phyloP scores from a whole-genome alignment of 31 red algal species.

The Endocladia muricata region DNA sequence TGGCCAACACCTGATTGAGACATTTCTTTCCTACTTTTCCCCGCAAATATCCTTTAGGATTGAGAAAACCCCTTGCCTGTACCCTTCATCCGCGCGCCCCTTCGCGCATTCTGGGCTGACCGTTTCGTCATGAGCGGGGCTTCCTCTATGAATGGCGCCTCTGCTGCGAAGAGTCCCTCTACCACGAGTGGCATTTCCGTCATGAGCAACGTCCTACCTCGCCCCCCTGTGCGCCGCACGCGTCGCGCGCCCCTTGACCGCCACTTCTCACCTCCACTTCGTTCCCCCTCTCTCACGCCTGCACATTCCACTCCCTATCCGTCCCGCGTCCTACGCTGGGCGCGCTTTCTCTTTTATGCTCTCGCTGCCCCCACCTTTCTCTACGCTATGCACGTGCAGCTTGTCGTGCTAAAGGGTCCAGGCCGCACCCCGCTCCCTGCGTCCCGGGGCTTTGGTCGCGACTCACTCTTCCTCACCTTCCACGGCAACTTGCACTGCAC shows the following conservation, averaged over 20 bases:
- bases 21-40: too few relatives aligned
- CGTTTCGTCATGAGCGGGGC: too few relatives aligned
- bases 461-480: constrained; percentile 59
- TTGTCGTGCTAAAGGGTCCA: constrained; percentile 45
- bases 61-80: too few relatives aligned
- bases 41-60: too few relatives aligned
- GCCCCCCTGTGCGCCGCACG: neutral
- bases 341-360: constrained; percentile 53
- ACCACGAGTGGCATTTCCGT: too few relatives aligned
- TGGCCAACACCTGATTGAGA: too few relatives aligned
- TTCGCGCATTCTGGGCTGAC: too few relatives aligned
- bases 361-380: constrained; percentile 56
- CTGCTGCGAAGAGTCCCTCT: too few relatives aligned
- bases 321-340: constrained; percentile 23
- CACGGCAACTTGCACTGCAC: constrained; percentile 60
- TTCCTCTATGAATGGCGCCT: too few relatives aligned
- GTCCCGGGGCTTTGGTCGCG: constrained; percentile 27
- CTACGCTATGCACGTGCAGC: constrained; percentile 52
- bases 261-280: neutral
- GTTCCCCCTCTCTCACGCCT: constrained; percentile 7
- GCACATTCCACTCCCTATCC: neutral
- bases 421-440: constrained; percentile 56
- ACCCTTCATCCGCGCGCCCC: too few relatives aligned
- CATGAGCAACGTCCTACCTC: too few relatives aligned
- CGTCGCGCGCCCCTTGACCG: neutral